Base-by-base conservation (phyloP, 2,329 filamentous ascomycete species). In the Ilyonectria robusta region DNA sequence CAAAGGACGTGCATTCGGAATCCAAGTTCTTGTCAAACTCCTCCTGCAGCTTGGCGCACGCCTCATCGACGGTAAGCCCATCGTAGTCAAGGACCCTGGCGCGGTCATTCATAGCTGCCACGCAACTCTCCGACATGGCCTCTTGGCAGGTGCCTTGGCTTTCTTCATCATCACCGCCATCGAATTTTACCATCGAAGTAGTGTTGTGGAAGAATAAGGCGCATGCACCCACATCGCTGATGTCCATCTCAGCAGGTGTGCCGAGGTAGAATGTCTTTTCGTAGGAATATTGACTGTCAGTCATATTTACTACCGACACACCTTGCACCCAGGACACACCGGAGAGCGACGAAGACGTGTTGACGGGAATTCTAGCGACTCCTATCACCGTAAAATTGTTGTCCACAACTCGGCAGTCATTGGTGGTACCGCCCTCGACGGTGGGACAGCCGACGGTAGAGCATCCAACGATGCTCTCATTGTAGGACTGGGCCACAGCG, bases 191-290 rank as follows among this genome's bases (percentile, higher is more conserved):
- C 31, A 33, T 33, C 13, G 17, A n/a, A 6, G 26, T 31, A 13
- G 31, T 53, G 13, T 26, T 9, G 15, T 15, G 33, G 26, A 53
- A 53, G 48, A 53, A 53, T 26, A 53, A 31, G 9, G 48, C 48
- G 26, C 48, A 53, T 5, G 48, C 48, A 29, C 48, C 48, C 7
- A 53, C 26, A 29, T 31, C 29, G 26, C 31, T 13, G 7, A 53
- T 29, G 21, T 19, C 15, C 17, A 31, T 5, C 5, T 53, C 48
- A 17, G 26, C 4, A n/a, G 48, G 26, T 9, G 48, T 53, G 17
- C 48, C 48, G 4, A 53, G 48, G 31, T 53, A 53, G 15, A 53
- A 53, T 11, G 23, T 53, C 26, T 53, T 26, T 9, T 53, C 26
- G 31, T 21, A 53, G n/a, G 17, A 9, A 31, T 11, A 26, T 15